Evolutionary conservation across 768 basidiomycete species (phyloP), one percentile per base, ranked within the genome.

Genomic region (Xerocomus brunneocitrinus): DNA sequence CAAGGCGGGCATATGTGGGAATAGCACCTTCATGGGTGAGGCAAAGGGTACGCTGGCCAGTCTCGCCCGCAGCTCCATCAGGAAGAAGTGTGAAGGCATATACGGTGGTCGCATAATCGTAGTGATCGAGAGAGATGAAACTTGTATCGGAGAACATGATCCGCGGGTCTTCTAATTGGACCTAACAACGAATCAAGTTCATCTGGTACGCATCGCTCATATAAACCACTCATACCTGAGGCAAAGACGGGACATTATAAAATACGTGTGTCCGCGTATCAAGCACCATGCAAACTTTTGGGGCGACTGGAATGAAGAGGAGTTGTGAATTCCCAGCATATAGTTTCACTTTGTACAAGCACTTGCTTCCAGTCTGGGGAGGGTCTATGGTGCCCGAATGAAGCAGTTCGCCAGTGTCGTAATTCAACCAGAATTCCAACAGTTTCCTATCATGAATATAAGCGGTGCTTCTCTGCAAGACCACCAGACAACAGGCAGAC

Each of bases 121-220:
- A 9, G 22, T 13, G 8, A 42, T 2, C 3, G 32, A 42, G 10
- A 34, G 0, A 2, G 30, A 47, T 41, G 42, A 41, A 2, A 25
- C 42, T 14, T 5, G 24, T 50, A 3, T 43, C 48, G 3, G 12
- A 28, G 19, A 47, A 28, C 12, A 19, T 7, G n/a, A 55, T 35
- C 31, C 19, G 19, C 19, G 19, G 19, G 19, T 19, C 19, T 19
- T 19, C 19, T 19, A 19, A 19, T 19, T 19, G 19, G 19, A 19
- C 19, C 19, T 19, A 19, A 19, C 22, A 38, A 16, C 9, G 22
- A 27, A 49, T 12, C 9, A 16, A 7, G 27, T 45, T n/a, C n/a
- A 35, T 14, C 41, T 10, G 19, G n/a, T 9, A 19, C n/a, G 22
- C 7, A 8, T 7, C 24, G 3, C 8, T 38, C 78, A 24, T n/a